Evolutionary conservation across 441 rosid genomes (phyloP).

Genomic region (Euphorbia corollata): DNA sequence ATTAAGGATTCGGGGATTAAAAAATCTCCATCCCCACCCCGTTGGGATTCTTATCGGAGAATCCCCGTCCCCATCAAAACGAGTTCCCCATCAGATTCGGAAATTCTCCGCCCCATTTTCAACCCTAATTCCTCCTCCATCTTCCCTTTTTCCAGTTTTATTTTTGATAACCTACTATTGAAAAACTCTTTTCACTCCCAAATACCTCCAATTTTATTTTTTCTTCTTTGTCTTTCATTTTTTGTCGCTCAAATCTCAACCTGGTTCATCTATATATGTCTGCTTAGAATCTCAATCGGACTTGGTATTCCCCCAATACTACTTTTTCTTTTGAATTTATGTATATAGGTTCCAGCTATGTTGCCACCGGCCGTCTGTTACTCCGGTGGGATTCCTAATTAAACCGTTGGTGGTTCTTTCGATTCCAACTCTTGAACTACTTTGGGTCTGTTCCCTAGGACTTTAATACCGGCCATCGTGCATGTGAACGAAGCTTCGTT

Average conservation of each 20-base stretch:
- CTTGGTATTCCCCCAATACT: slow-evolving; percentile 38
- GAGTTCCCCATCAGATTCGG: no score
- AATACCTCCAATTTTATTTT: slow-evolving; percentile 1
- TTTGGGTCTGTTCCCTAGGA: slow-evolving; percentile 53
- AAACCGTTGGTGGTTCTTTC: slow-evolving; percentile 53
- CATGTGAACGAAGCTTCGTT: slow-evolving; percentile 44
- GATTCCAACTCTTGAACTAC: slow-evolving; percentile 40
- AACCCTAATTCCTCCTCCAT: no score
- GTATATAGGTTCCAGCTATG: slow-evolving; percentile 26
- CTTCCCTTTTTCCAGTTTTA: not conserved
- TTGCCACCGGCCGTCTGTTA: slow-evolving; percentile 39
- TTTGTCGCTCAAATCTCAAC: slow-evolving; percentile 19
- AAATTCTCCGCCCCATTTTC: no score
- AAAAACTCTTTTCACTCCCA: not conserved
- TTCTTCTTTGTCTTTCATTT: slow-evolving; percentile 12
- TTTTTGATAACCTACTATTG: not conserved
- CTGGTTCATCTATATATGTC: slow-evolving; percentile 33
- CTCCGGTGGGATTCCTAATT: slow-evolving; percentile 36
- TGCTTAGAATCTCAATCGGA: slow-evolving; percentile 31
- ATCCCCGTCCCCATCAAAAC: no score
- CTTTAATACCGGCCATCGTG: slow-evolving; percentile 35
- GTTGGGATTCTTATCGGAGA: no score
- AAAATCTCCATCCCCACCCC: no score
- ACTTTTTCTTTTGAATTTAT: slow-evolving; percentile 46
- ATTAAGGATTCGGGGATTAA: no score